These are phyloP conservation scores for Neurospora sp. DNA, from an alignment of 495 filamentous ascomycete genomes.

Conservation along the genomic window DNA sequence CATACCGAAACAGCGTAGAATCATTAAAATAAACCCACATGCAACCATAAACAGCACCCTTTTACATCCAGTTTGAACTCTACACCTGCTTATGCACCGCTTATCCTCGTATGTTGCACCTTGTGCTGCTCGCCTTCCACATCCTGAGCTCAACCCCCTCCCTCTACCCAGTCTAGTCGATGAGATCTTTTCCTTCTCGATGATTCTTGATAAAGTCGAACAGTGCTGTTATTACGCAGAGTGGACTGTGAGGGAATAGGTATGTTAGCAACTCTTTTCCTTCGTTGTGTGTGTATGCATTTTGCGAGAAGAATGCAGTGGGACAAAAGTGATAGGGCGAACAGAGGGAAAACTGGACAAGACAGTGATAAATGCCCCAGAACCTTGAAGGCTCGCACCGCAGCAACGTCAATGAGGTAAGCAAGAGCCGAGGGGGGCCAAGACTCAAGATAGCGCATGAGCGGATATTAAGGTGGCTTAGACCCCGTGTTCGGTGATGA, in stretches of 20 bases:
- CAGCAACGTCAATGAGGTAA: neutral
- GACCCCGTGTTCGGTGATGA: neutral
- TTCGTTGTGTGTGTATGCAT: neutral
- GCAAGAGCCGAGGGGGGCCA: neutral
- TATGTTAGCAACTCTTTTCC: neutral
- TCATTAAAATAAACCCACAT: neutral
- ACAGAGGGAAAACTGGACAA: neutral
- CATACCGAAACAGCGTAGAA: neutral
- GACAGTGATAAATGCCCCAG: neutral
- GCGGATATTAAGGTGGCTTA: neutral
- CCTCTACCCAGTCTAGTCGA: slow-evolving; percentile 8
- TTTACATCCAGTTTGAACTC: neutral
- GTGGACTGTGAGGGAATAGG: slow-evolving; percentile 4
- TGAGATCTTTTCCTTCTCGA: slow-evolving; percentile 18
- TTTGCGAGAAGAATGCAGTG: neutral
- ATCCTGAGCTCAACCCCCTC: neutral
- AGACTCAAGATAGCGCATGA: neutral
- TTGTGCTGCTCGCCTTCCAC: neutral
- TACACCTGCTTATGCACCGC: neutral
- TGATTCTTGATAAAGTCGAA: slow-evolving; percentile 21
- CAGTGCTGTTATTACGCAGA: slow-evolving; percentile 13
- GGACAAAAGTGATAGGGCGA: neutral
- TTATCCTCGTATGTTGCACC: neutral
- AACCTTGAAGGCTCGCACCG: neutral
- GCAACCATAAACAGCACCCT: neutral